Base-by-base conservation (phyloP, 345 rosid species). In the Bruguiera sexangula region DNA sequence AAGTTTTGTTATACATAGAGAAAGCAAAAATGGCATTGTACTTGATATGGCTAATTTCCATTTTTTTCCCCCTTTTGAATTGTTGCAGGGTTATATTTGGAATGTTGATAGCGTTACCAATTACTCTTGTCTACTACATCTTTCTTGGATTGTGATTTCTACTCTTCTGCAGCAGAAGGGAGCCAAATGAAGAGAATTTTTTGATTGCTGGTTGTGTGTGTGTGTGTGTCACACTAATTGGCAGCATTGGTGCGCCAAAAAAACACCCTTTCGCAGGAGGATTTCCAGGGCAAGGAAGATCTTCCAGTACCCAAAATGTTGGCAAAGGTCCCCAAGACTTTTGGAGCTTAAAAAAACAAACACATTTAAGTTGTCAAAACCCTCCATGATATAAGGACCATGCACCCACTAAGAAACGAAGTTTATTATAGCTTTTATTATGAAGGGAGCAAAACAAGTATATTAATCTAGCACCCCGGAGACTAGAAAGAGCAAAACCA, bases 401-500 rank as follows among this genome's bases (percentile, higher is more conserved):
- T 81, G 89, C 82, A 81, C 66, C 74, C 85, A 68, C 79, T 67
- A 82, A 24, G 72, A 78, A 81, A 84, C 85, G 82, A 69, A 76
- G 63, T 61, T 32, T 2, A 64, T 54, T 32, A 65, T 64, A 65
- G 60, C 65, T 55, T 21, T 55, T 55, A 22, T 74, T 67, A 53
- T 66, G 57, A 60, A 10, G 65, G 74, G 29, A 75, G 63, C 54
- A 63, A 77, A 74, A 34, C 70, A 71, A 73, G 27, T n/a, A 19
- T 65, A 62, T 70, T 57, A 32, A 22, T 53, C 16, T 57, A 26
- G 68, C 68, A 54, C 6, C 65, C 36, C 51, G 79, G 80, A 72
- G 79, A 78, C 78, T 82, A 0, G 15, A 34, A 63, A 46, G 83
- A 81, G 75, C 74, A 80, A 71, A 73, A 76, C 60, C 39, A 29